Base-by-base conservation (phyloP, 148 eudicot genomes). In the Mesembryanthemum crystallinum region DNA sequence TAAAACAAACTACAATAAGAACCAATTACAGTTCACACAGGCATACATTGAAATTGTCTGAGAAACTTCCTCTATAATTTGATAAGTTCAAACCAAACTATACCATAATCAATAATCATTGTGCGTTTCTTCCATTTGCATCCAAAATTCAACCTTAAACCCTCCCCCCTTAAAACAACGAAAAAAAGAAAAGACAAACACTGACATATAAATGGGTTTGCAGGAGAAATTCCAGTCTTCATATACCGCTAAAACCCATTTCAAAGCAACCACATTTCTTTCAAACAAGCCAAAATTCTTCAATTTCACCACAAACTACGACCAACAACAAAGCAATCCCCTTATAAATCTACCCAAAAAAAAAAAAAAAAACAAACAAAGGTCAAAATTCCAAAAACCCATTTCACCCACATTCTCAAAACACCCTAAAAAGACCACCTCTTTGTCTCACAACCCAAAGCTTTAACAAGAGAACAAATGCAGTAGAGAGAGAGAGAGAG, bases 111-210 rank as follows among this genome's bases (percentile, higher is more conserved):
- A 30, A 54, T 65, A 29, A 77, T 35, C 8, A 30, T n/a, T 39
- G 33, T 32, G 35, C 64, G 72, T 27, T 59, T 78, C 80, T 18
- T 62, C 30, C 64, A 39, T 72, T n/a, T 11, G 17, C 35, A 79
- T 49, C 73, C 39, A 68, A 64, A 21, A 37, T 8, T 7, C 49
- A 32, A 35, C 25, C 45, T n/a, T 7, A 2, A 20, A 20, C 33
- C 25, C 39, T 12, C 7, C 25, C 42, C 42, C 12, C 23, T 43
- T 5, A 18, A 33, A 33, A 7, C 8, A 11, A 14, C 20, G 7
- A 35, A 57, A 8, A 18, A 55, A 18, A 28, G 60, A 32, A 25
- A 6, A n/a, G 17, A 58, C 27, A 39, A 8, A 39, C 35, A 25
- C 57, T 15, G n/a, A 18, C n/a, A 5, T 4, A 20, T 18, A 52